These are phyloP conservation scores for Fagus crenata DNA, from an alignment of 306 rosid species.

Conservation along the genomic window DNA sequence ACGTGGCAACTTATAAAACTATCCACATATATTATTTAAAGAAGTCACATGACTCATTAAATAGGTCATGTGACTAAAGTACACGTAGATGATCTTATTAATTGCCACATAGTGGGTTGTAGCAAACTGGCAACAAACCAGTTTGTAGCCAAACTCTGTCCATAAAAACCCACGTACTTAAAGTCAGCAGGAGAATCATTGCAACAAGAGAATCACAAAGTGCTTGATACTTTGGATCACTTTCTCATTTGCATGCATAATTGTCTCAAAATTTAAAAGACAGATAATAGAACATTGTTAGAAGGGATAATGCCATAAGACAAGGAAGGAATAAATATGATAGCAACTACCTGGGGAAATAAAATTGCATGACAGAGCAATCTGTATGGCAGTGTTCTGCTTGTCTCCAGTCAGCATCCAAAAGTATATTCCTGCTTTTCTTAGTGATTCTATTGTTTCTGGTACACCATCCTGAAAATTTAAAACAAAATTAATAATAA, in stretches of 20 bases:
- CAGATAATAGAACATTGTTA: constrained; percentile 23
- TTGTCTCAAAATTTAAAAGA: constrained; percentile 20
- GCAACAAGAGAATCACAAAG: not conserved
- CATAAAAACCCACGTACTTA: not conserved
- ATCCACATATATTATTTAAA: no score
- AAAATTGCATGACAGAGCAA: constrained; percentile 95
- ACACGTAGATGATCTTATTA: no score
- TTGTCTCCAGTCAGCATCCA: constrained; percentile 99
- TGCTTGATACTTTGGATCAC: not conserved
- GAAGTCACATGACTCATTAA: no score
- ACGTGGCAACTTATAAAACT: no score
- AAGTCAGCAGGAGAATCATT: constrained; percentile 8
- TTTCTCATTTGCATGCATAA: not conserved
- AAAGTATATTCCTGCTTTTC: constrained; percentile 98
- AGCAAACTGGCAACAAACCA: no score
- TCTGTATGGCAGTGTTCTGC: constrained; percentile 94
- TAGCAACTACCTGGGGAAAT: constrained; percentile 82
- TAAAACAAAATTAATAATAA: not conserved
- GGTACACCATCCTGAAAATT: constrained; percentile 92
- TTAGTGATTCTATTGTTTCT: constrained; percentile 82
- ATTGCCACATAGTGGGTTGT: no score
- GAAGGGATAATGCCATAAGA: not conserved
- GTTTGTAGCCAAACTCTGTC: no score
- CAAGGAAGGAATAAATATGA: constrained; percentile 10
- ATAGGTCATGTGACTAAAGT: no score